phyloP scores from a whole-genome alignment of 371 early-diverging fungal species.

The Syncephalastrum sp. region DNA sequence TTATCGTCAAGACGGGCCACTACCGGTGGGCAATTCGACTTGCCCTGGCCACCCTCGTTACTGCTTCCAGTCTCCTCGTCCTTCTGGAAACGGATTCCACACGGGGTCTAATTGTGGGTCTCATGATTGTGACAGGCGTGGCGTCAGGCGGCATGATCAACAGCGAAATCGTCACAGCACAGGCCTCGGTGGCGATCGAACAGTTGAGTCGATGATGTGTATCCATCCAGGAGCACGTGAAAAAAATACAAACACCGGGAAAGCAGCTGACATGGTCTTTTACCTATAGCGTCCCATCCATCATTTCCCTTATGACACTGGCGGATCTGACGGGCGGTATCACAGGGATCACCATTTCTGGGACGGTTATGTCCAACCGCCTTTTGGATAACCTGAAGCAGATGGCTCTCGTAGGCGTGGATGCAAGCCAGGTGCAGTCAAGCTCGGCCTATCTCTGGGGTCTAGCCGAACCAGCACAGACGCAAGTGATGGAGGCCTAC shows the following conservation, averaged over 20 bases:
- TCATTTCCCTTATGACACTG: constrained; percentile 44
- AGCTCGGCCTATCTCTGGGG: constrained; percentile 30
- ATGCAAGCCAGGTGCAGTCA: constrained; percentile 24
- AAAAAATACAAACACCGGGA: neutral
- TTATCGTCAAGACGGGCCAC: constrained; percentile 36
- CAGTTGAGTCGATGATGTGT: constrained; percentile 20
- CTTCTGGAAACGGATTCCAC: constrained; percentile 26
- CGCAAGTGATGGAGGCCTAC: constrained; percentile 27
- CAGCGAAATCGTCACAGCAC: constrained; percentile 43
- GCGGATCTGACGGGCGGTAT: constrained; percentile 47
- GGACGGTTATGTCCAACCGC: constrained; percentile 34
- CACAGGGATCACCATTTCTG: constrained; percentile 35
- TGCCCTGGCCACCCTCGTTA: constrained; percentile 23
- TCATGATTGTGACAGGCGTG: constrained; percentile 56
- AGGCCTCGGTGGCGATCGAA: constrained; percentile 38
- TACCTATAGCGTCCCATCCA: constrained; percentile 33
- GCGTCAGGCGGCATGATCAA: constrained; percentile 71
- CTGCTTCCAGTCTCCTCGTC: constrained; percentile 32
- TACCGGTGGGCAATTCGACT: constrained; percentile 40
- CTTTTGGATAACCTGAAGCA: constrained; percentile 14
- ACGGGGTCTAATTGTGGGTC: constrained; percentile 35
- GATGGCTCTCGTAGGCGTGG: constrained; percentile 19
- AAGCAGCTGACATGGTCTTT: neutral
- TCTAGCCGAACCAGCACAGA: constrained; percentile 25
- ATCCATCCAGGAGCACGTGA: neutral